phyloP scores from a whole-genome alignment of 1,139 yeast species.

The Blastobotrys apis region DNA sequence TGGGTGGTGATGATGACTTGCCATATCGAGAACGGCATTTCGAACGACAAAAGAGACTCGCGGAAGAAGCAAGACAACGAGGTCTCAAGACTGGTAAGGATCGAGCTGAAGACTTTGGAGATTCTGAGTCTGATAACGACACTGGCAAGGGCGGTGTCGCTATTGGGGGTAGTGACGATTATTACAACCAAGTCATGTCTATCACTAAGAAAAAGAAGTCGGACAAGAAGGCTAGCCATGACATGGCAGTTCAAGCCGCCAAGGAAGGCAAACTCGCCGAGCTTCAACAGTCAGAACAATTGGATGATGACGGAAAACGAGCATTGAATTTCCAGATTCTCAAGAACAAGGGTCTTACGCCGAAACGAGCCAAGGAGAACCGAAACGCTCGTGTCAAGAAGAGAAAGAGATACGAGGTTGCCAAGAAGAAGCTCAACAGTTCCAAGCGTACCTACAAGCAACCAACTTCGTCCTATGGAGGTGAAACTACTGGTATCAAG shows the following conservation, averaged over 20 bases:
- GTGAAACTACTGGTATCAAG: constrained; percentile 96
- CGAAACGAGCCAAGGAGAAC: constrained; percentile 86
- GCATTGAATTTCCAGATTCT: constrained; percentile 90
- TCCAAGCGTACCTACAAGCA: constrained; percentile 83
- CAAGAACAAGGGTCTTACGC: constrained; percentile 93
- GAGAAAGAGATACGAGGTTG: constrained; percentile 94
- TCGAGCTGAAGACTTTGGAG: constrained; percentile 45
- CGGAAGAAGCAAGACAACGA: constrained; percentile 84
- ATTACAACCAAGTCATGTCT: constrained; percentile 50
- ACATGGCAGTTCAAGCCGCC: constrained; percentile 70
- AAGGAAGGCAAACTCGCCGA: constrained; percentile 80
- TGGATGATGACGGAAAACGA: constrained; percentile 81
- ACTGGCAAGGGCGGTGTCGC: constrained; percentile 37
- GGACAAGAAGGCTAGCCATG: constrained; percentile 61
- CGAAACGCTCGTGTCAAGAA: constrained; percentile 96
- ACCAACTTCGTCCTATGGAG: constrained; percentile 79
- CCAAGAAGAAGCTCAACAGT: constrained; percentile 89
- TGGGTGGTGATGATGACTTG: constrained; percentile 80
- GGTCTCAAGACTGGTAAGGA: constrained; percentile 62
- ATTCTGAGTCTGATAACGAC: constrained; percentile 43
- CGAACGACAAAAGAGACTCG: constrained; percentile 81
- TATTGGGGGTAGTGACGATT: constrained; percentile 36
- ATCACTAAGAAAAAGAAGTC: constrained; percentile 47
- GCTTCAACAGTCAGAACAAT: constrained; percentile 47
- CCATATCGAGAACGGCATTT: constrained; percentile 89